phyloP scores from a whole-genome alignment of 768 basidiomycete species.

The Serendipita sp. region DNA sequence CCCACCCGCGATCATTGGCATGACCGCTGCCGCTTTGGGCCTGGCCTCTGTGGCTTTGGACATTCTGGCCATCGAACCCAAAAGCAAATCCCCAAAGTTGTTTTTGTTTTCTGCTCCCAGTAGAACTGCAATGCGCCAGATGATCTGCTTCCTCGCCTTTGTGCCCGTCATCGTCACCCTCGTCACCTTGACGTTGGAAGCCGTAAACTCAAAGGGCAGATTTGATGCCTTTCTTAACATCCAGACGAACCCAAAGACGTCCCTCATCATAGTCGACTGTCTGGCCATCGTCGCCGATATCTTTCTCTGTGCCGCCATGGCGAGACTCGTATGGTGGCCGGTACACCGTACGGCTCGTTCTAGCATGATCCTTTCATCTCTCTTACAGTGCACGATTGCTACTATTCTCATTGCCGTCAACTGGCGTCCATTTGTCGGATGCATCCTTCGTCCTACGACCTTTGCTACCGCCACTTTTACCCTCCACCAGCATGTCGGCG shows the following conservation, averaged over 20 bases:
- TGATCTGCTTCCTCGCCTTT: slow-evolving; percentile 4
- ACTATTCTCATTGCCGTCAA: slow-evolving; percentile 6
- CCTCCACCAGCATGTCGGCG: slow-evolving; percentile 1
- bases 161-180: slow-evolving; percentile 5
- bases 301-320: slow-evolving; percentile 2
- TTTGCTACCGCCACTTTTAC: neutral
- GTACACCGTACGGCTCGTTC: slow-evolving; percentile 4
- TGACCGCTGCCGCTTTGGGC: neutral
- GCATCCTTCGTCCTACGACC: neutral
- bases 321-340: slow-evolving; percentile 6
- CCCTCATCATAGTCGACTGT: slow-evolving; percentile 1
- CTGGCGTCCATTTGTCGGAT: neutral
- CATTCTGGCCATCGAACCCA: neutral
- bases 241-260: neutral
- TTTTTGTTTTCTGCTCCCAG: neutral
- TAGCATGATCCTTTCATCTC: neutral
- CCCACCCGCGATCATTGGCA: slow-evolving; percentile 2
- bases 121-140: slow-evolving; percentile 1
- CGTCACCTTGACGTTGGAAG: neutral
- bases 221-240: neutral
- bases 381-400: slow-evolving; percentile 5
- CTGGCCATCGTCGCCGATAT: neutral
- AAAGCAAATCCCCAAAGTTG: neutral
- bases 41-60: neutral
- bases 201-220: neutral